phyloP scores from a whole-genome alignment of 2,329 filamentous ascomycete genomes.

The Cladophialophora exuberans region DNA sequence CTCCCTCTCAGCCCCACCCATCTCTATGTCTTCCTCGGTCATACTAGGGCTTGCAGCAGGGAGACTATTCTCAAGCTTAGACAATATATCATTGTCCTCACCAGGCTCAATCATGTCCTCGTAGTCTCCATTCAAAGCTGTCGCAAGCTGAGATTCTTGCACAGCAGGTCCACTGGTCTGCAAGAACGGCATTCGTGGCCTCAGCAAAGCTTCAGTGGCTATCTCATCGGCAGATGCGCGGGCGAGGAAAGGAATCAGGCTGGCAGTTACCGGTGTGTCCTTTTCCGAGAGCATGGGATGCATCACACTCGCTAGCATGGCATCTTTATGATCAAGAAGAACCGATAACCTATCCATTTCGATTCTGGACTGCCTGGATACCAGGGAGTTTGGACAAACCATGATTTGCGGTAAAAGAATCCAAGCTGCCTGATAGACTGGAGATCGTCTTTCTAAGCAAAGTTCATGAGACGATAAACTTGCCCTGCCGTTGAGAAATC shows the following conservation, averaged over 20 bases:
- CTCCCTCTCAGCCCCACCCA: no score
- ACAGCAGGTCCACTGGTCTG: slow-evolving; percentile 20
- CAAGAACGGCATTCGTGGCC: slow-evolving; percentile 55
- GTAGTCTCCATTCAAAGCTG: no score
- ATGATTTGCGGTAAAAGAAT: slow-evolving; percentile 66
- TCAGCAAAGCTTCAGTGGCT: slow-evolving; percentile 68
- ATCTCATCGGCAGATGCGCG: slow-evolving; percentile 59
- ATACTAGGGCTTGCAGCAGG: no score
- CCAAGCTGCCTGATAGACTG: slow-evolving; percentile 60
- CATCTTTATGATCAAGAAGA: slow-evolving; percentile 67
- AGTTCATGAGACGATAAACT: not conserved
- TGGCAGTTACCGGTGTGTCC: slow-evolving; percentile 66
- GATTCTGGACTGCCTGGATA: slow-evolving; percentile 56
- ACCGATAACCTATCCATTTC: slow-evolving; percentile 82
- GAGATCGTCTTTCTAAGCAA: slow-evolving; percentile 20
- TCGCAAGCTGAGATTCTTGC: not conserved
- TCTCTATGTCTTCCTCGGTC: no score
- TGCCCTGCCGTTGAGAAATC: not conserved
- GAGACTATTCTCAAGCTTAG: slow-evolving; percentile 52
- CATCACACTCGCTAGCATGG: slow-evolving; percentile 80
- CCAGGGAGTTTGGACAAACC: slow-evolving; percentile 62
- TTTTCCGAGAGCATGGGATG: slow-evolving; percentile 71
- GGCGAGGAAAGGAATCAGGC: slow-evolving; percentile 78
- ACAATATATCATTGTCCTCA: slow-evolving; percentile 37
- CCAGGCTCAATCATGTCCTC: no score